Percentiles rank a stretch among this genome's conserved stretches.
Conservation (phyloP, 2,329 filamentous ascomycete species). For the Cladobotryum mycophilum region DNA sequence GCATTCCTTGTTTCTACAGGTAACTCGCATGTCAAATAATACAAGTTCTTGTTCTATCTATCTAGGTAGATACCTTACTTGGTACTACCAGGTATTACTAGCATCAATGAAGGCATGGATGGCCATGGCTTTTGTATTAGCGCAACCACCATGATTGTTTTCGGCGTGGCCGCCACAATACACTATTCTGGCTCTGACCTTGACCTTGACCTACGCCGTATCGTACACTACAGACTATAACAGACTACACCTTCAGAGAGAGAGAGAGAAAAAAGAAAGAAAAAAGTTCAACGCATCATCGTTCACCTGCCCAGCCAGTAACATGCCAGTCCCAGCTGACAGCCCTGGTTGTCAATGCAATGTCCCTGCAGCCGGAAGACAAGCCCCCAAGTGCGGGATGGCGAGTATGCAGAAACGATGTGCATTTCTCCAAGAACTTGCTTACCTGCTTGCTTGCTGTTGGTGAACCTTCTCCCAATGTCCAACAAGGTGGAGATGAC, state of each 20-base stretch:
- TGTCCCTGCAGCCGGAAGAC: not conserved
- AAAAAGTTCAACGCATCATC: not conserved
- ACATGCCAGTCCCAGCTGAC: not conserved
- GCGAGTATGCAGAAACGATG: not conserved
- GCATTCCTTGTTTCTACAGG: not conserved
- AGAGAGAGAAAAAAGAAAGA: not conserved
- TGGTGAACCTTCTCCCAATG: conserved; percentile 4
- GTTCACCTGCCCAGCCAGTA: not conserved
- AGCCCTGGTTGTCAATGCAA: not conserved
- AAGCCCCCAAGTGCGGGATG: not conserved
- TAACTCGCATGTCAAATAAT: not conserved
- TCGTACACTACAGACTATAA: not conserved
- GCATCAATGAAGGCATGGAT: not conserved
- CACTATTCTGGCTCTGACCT: not conserved
- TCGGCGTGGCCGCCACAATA: no score
- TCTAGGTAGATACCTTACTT: not conserved
- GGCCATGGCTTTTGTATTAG: not conserved
- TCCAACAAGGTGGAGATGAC: conserved; percentile 21
- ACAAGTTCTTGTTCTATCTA: not conserved
- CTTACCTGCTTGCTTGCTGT: not conserved
- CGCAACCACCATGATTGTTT: no score
- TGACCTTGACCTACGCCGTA: not conserved
- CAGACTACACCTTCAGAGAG: not conserved
- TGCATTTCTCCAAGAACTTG: not conserved
- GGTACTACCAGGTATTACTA: not conserved